A percentile compares a stretch with the other conserved stretches of the same genome.
These are phyloP conservation scores for Mycena metata DNA, from an alignment of 768 basidiomycete genomes.

Conservation along the genomic window DNA sequence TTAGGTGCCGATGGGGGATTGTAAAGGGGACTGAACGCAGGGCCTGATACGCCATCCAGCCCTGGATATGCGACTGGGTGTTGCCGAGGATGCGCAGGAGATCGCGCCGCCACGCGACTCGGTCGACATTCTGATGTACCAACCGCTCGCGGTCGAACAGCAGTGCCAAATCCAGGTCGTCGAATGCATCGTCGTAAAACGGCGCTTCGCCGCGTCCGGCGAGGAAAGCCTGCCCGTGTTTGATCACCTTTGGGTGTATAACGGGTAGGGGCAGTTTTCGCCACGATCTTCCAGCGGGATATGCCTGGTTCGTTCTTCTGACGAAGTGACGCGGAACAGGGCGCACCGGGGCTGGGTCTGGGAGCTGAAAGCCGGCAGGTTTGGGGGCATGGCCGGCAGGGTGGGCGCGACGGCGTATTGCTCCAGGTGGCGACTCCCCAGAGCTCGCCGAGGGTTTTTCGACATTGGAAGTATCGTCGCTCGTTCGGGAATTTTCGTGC, in stretches of 20 bases:
- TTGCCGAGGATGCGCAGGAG: constrained; percentile 49
- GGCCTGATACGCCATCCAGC: constrained; percentile 60
- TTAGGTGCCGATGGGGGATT: constrained; percentile 57
- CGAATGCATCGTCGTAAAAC: constrained; percentile 37
- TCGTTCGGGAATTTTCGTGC: not conserved
- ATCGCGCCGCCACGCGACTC: constrained; percentile 35
- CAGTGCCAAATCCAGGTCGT: constrained; percentile 30
- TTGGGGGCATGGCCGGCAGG: not conserved
- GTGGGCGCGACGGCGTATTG: not conserved
- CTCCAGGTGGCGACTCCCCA: constrained; percentile 8
- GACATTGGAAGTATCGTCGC: constrained; percentile 14
- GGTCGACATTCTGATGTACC: constrained; percentile 19
- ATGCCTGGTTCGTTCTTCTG: constrained; percentile 26
- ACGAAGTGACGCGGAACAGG: constrained; percentile 23
- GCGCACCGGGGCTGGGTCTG: constrained; percentile 22
- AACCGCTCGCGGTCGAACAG: constrained; percentile 30
- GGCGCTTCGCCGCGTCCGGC: constrained; percentile 18
- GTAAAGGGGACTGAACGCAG: constrained; percentile 43
- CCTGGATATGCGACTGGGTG: constrained; percentile 48
- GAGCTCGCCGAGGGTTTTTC: constrained; percentile 18
- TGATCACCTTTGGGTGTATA: constrained; percentile 28
- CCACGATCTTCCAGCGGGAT: constrained; percentile 48
- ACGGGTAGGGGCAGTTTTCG: constrained; percentile 30
- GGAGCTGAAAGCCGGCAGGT: constrained; percentile 16
- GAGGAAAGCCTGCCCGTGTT: constrained; percentile 22